Evolutionary conservation across 2,329 filamentous ascomycete species (phyloP).

Genomic region (Xylaria sp.): DNA sequence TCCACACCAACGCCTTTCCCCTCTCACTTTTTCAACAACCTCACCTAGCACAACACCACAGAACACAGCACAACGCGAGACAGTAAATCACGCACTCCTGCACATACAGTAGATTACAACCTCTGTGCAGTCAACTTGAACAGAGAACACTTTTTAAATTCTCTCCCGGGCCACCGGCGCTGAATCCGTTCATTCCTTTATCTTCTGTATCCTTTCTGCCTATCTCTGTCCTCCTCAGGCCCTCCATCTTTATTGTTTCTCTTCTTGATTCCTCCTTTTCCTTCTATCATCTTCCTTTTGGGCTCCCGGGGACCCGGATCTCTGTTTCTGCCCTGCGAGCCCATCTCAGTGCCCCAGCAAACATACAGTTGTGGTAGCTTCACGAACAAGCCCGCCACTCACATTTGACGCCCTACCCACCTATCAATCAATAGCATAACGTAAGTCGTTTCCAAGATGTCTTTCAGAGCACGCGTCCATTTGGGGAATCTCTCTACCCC

Average conservation of each 20-base stretch:
- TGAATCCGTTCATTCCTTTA: constrained; percentile 24
- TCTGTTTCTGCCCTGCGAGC: not conserved
- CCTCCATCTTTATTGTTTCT: not conserved
- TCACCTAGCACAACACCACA: constrained; percentile 1
- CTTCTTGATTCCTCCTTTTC: not conserved
- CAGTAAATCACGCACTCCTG: not conserved
- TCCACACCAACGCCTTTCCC: constrained; percentile 1
- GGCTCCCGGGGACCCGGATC: constrained; percentile 2
- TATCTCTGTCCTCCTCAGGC: not conserved
- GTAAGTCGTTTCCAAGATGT: constrained; percentile 6
- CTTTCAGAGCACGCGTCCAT: not conserved
- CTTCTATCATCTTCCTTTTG: not conserved
- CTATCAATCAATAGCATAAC: not conserved
- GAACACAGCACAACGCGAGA: not conserved
- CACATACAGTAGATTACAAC: not conserved
- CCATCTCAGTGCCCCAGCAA: not conserved
- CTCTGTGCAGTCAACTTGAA: not conserved
- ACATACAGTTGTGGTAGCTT: constrained; percentile 12
- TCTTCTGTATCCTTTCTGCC: not conserved
- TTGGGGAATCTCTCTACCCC: not conserved
- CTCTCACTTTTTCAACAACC: not conserved
- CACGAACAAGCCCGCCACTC: constrained; percentile 1
- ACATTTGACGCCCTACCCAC: constrained; percentile 1
- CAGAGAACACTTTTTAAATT: not conserved
- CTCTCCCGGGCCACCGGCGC: not conserved